Base-by-base conservation (phyloP, 2,329 filamentous ascomycete species). In the Exophiala oligosperma region DNA sequence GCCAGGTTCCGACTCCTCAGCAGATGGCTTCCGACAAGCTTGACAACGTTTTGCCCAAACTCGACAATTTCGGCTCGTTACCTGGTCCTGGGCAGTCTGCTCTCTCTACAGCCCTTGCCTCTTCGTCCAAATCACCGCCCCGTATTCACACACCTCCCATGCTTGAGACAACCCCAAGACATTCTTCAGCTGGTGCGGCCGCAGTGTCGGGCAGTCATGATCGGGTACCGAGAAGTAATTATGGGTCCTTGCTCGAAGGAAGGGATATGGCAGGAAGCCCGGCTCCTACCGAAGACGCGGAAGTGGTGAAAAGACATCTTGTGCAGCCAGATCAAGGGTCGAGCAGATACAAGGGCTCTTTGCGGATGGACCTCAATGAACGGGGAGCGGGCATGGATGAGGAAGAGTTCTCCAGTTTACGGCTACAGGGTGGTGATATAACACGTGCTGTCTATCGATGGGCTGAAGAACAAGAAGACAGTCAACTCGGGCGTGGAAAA, bases 391-490 rank as follows among this genome's bases (percentile, higher is more conserved):
- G 59, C 68, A 66, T 76, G 14, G 82, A 85, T 61, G 85, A 88
- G 4, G 90, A 94, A 59, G 91, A 96, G 69, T 99, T 99, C 72
- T 97, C 92, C 29, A 97, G 94, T 74, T 75, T 99, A 71, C 87
- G 88, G 70, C 79, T 99, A 48, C 95, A 97, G 72, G 94, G 94
- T 60, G 94, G 94, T 63, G 94, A 99, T 72, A 89, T 97, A 57
- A 97, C 93, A 24, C 83, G 94, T 60, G 91, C 93, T 54, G 96
- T 99, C 67, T 99, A 99, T 79, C 88, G 91, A 67, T 99, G 95
- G 91, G 91, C 92, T 4, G 92, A 97, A 73, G 90, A 95, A 71
- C 89, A 89, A 52, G 87, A 95, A 70, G 80, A 85, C 48, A 84
- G 87, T 65, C 77, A 79, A 49, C 75, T 77, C 14, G 73, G 77